Conservation (phyloP, 2,329 filamentous ascomycete genomes). For the Hypoxylon sp. region DNA sequence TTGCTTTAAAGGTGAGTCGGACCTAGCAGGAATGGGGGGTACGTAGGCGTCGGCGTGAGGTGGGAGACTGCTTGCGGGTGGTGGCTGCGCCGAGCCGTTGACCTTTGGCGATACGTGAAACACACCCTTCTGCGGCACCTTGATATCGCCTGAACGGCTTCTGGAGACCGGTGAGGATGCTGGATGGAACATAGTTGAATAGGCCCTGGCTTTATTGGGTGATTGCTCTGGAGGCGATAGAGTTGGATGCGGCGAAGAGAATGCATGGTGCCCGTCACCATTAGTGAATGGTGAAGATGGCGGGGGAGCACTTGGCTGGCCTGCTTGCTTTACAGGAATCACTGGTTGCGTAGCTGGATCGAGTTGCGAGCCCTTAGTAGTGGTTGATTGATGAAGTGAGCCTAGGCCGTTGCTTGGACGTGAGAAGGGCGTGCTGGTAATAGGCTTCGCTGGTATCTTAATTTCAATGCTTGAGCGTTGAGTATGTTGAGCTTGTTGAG, state of each 20-base stretch:
- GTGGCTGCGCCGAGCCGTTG: slow-evolving; percentile 43
- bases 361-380: slow-evolving; percentile 41
- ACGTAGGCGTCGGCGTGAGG: slow-evolving; percentile 45
- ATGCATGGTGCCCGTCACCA: slow-evolving; percentile 57
- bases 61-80: slow-evolving; percentile 44
- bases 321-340: slow-evolving; percentile 52
- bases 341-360: slow-evolving; percentile 42
- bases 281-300: slow-evolving; percentile 52
- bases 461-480: slow-evolving; percentile 38
- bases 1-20: slow-evolving; percentile 52
- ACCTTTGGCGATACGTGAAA: slow-evolving; percentile 52
- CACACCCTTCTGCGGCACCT: slow-evolving; percentile 53
- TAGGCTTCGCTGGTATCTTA: slow-evolving; percentile 45
- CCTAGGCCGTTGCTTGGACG: slow-evolving; percentile 21
- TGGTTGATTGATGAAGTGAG: slow-evolving; percentile 23
- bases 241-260: slow-evolving; percentile 61
- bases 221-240: slow-evolving; percentile 61
- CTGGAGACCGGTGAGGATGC: slow-evolving; percentile 51
- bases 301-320: slow-evolving; percentile 49
- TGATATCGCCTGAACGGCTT: slow-evolving; percentile 42
- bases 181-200: slow-evolving; percentile 57
- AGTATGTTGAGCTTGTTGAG: slow-evolving; percentile 31
- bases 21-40: slow-evolving; percentile 45
- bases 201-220: slow-evolving; percentile 59
- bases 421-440: slow-evolving; percentile 32